These are phyloP conservation scores for Cryphonectria parasitica DNA, from an alignment of 2,329 filamentous ascomycete species.

Conservation along the genomic window DNA sequence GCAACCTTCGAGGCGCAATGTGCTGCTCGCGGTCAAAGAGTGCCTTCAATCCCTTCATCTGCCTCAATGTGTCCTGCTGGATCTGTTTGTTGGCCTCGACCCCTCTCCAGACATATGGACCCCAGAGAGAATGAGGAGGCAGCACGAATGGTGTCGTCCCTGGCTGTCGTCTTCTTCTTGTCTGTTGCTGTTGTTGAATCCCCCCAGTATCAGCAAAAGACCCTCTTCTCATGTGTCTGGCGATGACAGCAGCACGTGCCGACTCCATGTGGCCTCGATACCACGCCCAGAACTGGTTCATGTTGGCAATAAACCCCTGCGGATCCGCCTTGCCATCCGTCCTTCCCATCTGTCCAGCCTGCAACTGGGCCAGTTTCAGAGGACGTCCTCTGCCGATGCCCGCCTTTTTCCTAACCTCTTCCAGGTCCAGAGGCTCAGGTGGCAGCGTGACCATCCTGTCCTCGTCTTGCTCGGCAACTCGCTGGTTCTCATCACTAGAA, in stretches of 20 bases:
- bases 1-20: conserved; percentile 37
- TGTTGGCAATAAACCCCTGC: conserved; percentile 28
- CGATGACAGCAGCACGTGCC: conserved; percentile 27
- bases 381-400: conserved; percentile 20
- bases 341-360: conserved; percentile 11
- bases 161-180: not conserved
- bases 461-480: conserved; percentile 37
- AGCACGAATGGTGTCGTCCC: not conserved
- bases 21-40: conserved; percentile 33
- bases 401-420: conserved; percentile 29
- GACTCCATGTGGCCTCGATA: conserved; percentile 9
- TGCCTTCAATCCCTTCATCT: conserved; percentile 34
- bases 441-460: conserved; percentile 46
- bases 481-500: conserved; percentile 43
- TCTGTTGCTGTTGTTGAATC: no score
- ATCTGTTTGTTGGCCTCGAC: conserved; percentile 32
- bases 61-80: conserved; percentile 35
- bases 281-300: conserved; percentile 27
- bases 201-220: not conserved
- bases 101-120: conserved; percentile 33
- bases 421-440: conserved; percentile 31
- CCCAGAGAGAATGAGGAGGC: conserved; percentile 34
- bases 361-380: conserved; percentile 18
- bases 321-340: conserved; percentile 29
- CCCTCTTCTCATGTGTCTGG: not conserved